phyloP scores from a whole-genome alignment of 495 filamentous ascomycete genomes.

The Neurospora discreta region DNA sequence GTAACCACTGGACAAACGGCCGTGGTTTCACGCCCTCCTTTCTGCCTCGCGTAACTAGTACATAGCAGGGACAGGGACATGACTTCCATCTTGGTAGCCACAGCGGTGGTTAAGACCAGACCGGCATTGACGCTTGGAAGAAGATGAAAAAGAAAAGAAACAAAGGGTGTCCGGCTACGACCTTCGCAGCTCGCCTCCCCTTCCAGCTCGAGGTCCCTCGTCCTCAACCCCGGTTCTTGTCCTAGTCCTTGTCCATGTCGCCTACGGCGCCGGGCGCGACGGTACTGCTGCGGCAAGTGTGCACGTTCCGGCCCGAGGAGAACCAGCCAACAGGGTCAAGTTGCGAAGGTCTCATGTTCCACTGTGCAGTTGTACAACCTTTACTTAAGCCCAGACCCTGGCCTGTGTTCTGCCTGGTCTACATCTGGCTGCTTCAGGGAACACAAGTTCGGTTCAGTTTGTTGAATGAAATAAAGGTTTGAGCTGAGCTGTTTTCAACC shows the following conservation, averaged over 20 bases:
- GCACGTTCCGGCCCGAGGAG: not conserved
- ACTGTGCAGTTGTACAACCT: not conserved
- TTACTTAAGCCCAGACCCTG: not conserved
- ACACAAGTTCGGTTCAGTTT: not conserved
- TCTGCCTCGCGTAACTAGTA: not conserved
- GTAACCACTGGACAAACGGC: not conserved
- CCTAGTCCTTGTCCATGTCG: not conserved
- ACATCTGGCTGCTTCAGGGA: not conserved
- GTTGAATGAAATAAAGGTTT: not conserved
- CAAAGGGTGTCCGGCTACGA: not conserved
- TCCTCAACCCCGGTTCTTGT: not conserved
- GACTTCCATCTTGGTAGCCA: not conserved
- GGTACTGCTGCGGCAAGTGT: not conserved
- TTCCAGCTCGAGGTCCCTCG: not conserved
- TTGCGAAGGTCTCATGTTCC: not conserved
- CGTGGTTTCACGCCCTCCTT: not conserved
- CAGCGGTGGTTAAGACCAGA: not conserved
- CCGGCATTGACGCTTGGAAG: not conserved
- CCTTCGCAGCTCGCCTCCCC: not conserved
- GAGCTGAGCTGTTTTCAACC: not conserved
- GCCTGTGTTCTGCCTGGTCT: not conserved
- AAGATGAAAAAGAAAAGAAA: not conserved
- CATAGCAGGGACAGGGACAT: not conserved
- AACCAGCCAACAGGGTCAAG: not conserved
- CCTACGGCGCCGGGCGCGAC: not conserved